These are phyloP conservation scores for Neonectria hederae DNA, from an alignment of 2,329 filamentous ascomycete genomes.

Conservation along the genomic window DNA sequence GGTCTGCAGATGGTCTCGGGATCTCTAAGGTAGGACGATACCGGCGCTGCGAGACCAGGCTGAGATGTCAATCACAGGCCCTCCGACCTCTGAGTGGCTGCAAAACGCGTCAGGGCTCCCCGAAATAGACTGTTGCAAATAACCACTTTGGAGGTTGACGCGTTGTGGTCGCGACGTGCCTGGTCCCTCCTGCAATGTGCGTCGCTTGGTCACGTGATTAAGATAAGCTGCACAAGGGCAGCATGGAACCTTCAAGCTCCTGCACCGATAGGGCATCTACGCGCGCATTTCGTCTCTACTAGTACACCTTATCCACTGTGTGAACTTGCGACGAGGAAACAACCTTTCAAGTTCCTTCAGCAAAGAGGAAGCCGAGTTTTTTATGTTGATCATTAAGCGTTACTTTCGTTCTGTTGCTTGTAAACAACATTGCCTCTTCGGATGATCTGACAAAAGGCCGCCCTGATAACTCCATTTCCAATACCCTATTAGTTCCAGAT, in stretches of 20 bases:
- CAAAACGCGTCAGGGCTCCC: conserved; percentile 28
- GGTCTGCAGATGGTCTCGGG: not conserved
- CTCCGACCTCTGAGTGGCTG: conserved; percentile 20
- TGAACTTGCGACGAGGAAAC: not conserved
- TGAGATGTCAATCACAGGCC: conserved; percentile 12
- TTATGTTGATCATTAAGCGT: not conserved
- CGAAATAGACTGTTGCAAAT: conserved; percentile 11
- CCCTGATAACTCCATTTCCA: not conserved
- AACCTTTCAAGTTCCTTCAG: not conserved
- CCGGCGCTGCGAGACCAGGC: not conserved
- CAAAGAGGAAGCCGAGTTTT: too few relatives aligned
- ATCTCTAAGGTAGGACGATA: not conserved
- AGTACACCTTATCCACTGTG: not conserved
- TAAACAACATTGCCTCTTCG: not conserved
- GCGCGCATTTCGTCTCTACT: not conserved
- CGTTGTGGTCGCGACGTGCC: conserved; percentile 33
- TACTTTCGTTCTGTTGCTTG: not conserved
- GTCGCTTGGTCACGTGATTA: conserved; percentile 37
- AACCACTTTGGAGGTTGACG: conserved; percentile 27
- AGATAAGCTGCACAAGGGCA: not conserved
- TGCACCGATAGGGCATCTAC: not conserved
- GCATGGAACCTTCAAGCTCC: not conserved
- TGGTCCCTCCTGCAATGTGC: conserved; percentile 15
- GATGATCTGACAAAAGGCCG: not conserved
- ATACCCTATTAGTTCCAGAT: not conserved